These are phyloP conservation scores for Kewa caespitosa DNA, from an alignment of 179 eudicot genomes.

Conservation along the genomic window DNA sequence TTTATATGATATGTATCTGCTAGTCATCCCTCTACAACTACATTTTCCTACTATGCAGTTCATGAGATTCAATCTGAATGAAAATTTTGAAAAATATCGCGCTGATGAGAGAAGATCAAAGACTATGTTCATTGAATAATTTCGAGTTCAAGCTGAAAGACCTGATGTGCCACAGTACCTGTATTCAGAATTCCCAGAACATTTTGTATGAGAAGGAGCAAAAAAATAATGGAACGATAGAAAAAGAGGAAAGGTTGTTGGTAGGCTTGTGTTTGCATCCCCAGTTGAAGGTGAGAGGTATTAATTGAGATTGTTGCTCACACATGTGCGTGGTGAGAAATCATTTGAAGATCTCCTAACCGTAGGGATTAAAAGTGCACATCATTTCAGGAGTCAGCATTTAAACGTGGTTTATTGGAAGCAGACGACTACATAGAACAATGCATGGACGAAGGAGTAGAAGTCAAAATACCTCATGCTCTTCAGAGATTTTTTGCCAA, in stretches of 20 bases:
- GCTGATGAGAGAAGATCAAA: background rate
- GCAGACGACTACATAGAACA: background rate
- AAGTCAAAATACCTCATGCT: background rate
- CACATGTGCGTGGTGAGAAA: background rate
- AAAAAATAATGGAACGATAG: background rate
- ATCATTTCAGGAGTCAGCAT: background rate
- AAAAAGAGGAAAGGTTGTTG: background rate
- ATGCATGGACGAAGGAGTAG: background rate
- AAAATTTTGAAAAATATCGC: background rate
- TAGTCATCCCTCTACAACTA: background rate
- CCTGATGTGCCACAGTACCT: background rate
- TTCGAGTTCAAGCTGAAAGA: background rate
- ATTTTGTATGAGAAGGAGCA: constrained; percentile 18
- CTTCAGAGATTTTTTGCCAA: background rate
- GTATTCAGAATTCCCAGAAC: constrained; percentile 19
- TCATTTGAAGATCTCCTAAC: background rate
- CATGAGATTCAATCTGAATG: background rate
- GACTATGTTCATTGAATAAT: constrained; percentile 21
- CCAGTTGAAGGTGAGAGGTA: background rate
- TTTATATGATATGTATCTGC: constrained; percentile 13
- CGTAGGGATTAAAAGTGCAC: background rate
- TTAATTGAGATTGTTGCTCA: background rate
- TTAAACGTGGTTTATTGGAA: background rate
- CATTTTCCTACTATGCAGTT: constrained; percentile 6
- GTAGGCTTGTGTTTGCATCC: background rate